Percentiles rank a stretch among this genome's conserved stretches.
Evolutionary conservation across 495 filamentous ascomycete species (phyloP).

Genomic region (Lindgomyces ingoldianus): DNA sequence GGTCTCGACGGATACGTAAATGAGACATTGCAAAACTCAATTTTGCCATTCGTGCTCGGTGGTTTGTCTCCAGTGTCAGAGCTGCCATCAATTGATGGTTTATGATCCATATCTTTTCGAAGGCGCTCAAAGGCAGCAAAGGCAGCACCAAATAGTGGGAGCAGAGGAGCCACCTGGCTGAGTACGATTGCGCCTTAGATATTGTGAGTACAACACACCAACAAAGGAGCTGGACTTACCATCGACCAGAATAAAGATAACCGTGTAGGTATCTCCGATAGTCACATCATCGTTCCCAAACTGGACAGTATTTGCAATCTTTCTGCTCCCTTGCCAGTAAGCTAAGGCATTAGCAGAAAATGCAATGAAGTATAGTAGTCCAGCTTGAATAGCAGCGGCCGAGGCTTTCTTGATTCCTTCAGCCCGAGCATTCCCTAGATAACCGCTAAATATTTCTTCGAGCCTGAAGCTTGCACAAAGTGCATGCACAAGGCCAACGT

Average conservation of each 20-base stretch:
- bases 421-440: conserved; percentile 51
- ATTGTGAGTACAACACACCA: conserved; percentile 22
- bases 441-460: conserved; percentile 56
- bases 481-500: conserved; percentile 55
- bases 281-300: conserved; percentile 43
- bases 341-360: conserved; percentile 66
- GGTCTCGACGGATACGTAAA: conserved; percentile 40
- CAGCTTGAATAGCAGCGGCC: conserved; percentile 62
- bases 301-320: conserved; percentile 53
- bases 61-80: conserved; percentile 44
- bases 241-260: conserved; percentile 67
- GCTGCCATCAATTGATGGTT: conserved; percentile 54
- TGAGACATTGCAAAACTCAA: conserved; percentile 37
- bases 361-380: conserved; percentile 66
- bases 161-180: conserved; percentile 64
- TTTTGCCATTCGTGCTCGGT: conserved; percentile 41
- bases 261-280: conserved; percentile 63
- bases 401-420: conserved; percentile 61
- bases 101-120: conserved; percentile 54
- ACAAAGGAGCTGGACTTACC: conserved; percentile 46
- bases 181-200: conserved; percentile 57
- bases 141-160: conserved; percentile 60
- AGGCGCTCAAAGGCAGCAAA: conserved; percentile 57
- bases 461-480: conserved; percentile 50
- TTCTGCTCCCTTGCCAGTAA: conserved; percentile 64